Evolutionary conservation across 1,139 yeast genomes (phyloP).

Genomic region (Pichia sp.): DNA sequence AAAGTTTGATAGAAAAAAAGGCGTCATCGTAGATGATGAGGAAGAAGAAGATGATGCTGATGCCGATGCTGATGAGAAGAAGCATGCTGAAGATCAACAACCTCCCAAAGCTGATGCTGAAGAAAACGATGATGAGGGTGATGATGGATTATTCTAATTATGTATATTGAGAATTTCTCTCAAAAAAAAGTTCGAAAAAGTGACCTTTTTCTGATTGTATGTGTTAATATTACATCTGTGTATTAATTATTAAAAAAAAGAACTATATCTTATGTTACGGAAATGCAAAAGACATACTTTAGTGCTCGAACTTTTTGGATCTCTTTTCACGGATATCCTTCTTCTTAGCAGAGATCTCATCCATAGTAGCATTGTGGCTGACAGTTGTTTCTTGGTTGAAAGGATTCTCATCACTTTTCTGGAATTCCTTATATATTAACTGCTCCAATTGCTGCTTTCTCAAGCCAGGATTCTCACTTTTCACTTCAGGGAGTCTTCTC

Average conservation of each 20-base stretch:
- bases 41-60: slow-evolving; percentile 16
- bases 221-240: background rate
- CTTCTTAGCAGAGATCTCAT: slow-evolving; percentile 51
- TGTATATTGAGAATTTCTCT: background rate
- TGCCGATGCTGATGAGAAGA: slow-evolving; percentile 9
- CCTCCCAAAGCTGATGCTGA: slow-evolving; percentile 1
- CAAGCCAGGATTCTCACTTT: slow-evolving; percentile 76
- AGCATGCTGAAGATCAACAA: background rate
- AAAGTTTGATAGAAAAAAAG: slow-evolving; percentile 19
- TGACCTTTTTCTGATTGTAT: background rate
- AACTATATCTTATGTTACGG: background rate
- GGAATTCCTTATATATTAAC: slow-evolving; percentile 72
- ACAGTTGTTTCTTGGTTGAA: slow-evolving; percentile 73
- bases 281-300: background rate
- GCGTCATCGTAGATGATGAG: slow-evolving; percentile 23
- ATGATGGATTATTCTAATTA: slow-evolving; percentile 16
- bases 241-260: background rate
- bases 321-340: slow-evolving; percentile 44
- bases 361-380: slow-evolving; percentile 55
- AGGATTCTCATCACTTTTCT: slow-evolving; percentile 76
- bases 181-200: background rate
- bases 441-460: slow-evolving; percentile 77
- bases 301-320: slow-evolving; percentile 31
- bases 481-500: slow-evolving; percentile 64
- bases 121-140: slow-evolving; percentile 15